Percentiles rank a stretch among this genome's conserved stretches.
phyloP scores from a whole-genome alignment of 2,329 filamentous ascomycete genomes.

The Hysterium pulicare region DNA sequence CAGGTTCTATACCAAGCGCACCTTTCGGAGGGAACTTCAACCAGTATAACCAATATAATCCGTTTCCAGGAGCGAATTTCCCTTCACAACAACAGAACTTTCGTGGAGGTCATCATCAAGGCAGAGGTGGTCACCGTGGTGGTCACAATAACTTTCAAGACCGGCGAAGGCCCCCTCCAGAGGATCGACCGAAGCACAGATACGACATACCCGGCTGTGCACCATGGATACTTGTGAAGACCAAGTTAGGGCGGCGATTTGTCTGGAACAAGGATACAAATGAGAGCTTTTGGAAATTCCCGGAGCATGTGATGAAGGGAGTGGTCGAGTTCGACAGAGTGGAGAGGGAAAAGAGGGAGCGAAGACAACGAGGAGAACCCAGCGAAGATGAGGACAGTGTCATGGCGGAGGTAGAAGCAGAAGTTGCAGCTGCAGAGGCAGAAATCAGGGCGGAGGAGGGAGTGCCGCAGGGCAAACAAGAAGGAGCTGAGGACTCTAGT shows the following conservation, averaged over 20 bases:
- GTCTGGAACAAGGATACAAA: conserved; percentile 85
- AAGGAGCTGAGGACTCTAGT: conserved; percentile 56
- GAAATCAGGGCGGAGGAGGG: conserved; percentile 20
- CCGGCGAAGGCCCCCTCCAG: conserved; percentile 63
- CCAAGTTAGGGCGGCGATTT: conserved; percentile 83
- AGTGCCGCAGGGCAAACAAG: conserved; percentile 33
- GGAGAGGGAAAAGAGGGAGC: conserved; percentile 67
- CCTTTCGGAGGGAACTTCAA: conserved; percentile 5
- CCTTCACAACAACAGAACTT: conserved; percentile 16
- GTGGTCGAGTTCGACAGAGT: conserved; percentile 64
- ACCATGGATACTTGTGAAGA: conserved; percentile 91
- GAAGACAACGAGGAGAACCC: conserved; percentile 43
- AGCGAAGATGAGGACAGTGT: conserved; percentile 32
- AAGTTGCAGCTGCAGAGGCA: conserved; percentile 27
- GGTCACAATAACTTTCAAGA: conserved; percentile 56
- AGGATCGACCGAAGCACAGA: conserved; percentile 78
- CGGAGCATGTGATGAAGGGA: conserved; percentile 76
- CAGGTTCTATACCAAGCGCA: conserved; percentile 5
- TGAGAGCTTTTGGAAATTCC: conserved; percentile 92
- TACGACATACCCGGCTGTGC: conserved; percentile 74
- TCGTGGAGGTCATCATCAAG: conserved; percentile 18
- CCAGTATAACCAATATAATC: conserved; percentile 1
- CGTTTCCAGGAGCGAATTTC: conserved; percentile 17
- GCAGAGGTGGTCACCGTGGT: conserved; percentile 46
- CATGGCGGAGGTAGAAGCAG: conserved; percentile 15